These are phyloP conservation scores for Pythium insidiosum DNA, from an alignment of 352 stramenopile species.

Conservation along the genomic window DNA sequence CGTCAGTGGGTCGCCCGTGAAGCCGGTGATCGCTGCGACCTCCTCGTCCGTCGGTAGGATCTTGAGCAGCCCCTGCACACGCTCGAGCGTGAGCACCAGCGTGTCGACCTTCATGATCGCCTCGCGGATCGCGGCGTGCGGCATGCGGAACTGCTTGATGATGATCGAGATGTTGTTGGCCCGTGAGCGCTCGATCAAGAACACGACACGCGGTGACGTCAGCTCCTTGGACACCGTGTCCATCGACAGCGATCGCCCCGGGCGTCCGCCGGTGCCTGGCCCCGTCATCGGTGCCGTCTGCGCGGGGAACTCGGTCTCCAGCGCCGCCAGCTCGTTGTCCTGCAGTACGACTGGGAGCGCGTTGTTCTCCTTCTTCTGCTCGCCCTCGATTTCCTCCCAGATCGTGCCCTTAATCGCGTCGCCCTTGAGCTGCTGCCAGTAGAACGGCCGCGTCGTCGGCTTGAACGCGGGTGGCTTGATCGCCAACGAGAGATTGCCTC, in stretches of 20 bases:
- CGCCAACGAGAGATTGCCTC: conserved; percentile 44
- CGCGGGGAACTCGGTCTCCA: conserved; percentile 61
- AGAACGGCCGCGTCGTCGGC: conserved; percentile 54
- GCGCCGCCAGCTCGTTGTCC: conserved; percentile 33
- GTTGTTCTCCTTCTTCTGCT: conserved; percentile 46
- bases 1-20: conserved; percentile 45
- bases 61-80: conserved; percentile 77
- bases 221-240: conserved; percentile 26
- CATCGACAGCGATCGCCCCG: conserved; percentile 31
- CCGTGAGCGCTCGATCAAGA: conserved; percentile 60
- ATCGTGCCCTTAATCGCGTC: conserved; percentile 65
- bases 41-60: conserved; percentile 88
- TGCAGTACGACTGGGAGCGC: conserved; percentile 32
- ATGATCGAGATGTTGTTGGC: conserved; percentile 95
- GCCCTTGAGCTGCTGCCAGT: conserved; percentile 63
- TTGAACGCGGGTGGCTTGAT: conserved; percentile 51
- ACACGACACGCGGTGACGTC: conserved; percentile 51
- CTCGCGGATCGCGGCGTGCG: conserved; percentile 63
- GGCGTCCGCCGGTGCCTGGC: conserved; percentile 20
- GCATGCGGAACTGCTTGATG: conserved; percentile 94
- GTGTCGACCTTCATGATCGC: conserved; percentile 81
- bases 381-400: conserved; percentile 68
- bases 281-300: conserved; percentile 39
- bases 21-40: conserved; percentile 54
- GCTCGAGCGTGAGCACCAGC: conserved; percentile 68